A percentile compares a stretch with the other conserved stretches of the same genome.
phyloP scores from a whole-genome alignment of 768 basidiomycete genomes.

The Arthromyces matolae region DNA sequence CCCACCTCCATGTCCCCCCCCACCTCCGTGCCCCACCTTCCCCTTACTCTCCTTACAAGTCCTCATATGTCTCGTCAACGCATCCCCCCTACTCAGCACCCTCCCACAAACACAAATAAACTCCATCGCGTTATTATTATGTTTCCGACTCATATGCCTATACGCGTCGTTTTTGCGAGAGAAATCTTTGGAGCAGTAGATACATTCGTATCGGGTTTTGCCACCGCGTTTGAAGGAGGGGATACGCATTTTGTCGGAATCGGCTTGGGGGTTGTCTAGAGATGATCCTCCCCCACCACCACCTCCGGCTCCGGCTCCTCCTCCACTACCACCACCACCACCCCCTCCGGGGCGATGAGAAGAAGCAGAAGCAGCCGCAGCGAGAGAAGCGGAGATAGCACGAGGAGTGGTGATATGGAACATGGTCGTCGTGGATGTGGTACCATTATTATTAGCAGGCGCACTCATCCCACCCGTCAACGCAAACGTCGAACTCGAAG shows the following conservation, averaged over 20 bases:
- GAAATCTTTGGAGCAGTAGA: conserved; percentile 13
- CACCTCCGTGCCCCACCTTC: not conserved
- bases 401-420: conserved; percentile 10
- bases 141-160: conserved; percentile 15
- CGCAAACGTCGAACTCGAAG: conserved; percentile 9
- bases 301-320: too few relatives aligned
- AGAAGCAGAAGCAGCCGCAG: not conserved
- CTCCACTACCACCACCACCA: too few relatives aligned
- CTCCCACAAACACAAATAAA: conserved; percentile 14
- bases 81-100: conserved; percentile 8
- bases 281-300: too few relatives aligned
- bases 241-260: conserved; percentile 9
- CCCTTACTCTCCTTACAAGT: conserved; percentile 11
- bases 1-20: not conserved
- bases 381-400: conserved; percentile 6
- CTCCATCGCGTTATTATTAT: conserved; percentile 14
- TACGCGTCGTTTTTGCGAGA: conserved; percentile 16
- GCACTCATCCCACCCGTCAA: not conserved
- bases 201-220: conserved; percentile 12
- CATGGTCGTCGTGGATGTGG: conserved; percentile 7
- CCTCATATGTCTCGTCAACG: conserved; percentile 10
- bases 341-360: too few relatives aligned
- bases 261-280: too few relatives aligned
- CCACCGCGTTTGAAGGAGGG: conserved; percentile 14
- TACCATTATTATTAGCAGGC: conserved; percentile 10